phyloP scores from a whole-genome alignment of 371 early-diverging fungal genomes.

The Mortierella sp. region DNA sequence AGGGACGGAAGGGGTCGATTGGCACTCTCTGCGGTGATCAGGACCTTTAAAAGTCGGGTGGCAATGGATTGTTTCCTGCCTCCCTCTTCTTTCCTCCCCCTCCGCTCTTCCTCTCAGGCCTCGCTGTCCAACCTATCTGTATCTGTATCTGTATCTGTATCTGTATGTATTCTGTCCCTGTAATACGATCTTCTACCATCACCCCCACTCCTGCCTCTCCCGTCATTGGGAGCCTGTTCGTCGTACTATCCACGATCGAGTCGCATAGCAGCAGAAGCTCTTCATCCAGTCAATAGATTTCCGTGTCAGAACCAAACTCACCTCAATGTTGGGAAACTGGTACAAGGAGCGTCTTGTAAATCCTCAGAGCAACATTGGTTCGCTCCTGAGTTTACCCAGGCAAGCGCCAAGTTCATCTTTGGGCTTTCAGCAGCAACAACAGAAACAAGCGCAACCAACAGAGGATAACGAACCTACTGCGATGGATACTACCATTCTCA shows the following conservation, averaged over 20 bases:
- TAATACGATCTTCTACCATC: too few species aligned
- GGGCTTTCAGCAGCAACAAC: conserved; percentile 7
- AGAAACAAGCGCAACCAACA: neutral
- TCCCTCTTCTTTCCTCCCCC: neutral
- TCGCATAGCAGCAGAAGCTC: too few species aligned
- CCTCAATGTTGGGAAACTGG: conserved; percentile 46
- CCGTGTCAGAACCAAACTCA: neutral
- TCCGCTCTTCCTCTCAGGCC: neutral
- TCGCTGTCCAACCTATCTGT: too few species aligned
- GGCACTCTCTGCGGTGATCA: conserved; percentile 5
- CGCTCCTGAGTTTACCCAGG: conserved; percentile 32
- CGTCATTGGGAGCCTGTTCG: too few species aligned
- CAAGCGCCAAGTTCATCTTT: conserved; percentile 10
- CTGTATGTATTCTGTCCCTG: too few species aligned
- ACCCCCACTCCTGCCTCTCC: too few species aligned
- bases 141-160: too few species aligned
- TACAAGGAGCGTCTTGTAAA: conserved; percentile 48
- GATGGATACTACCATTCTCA: conserved; percentile 11
- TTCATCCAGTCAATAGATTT: too few species aligned
- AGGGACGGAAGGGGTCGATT: neutral
- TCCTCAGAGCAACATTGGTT: conserved; percentile 35
- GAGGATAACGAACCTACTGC: conserved; percentile 14
- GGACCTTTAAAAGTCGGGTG: conserved; percentile 5
- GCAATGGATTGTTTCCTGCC: too few species aligned
- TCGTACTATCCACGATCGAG: too few species aligned